phyloP scores from a whole-genome alignment of 768 basidiomycete genomes.

The Pisolithus sp. region DNA sequence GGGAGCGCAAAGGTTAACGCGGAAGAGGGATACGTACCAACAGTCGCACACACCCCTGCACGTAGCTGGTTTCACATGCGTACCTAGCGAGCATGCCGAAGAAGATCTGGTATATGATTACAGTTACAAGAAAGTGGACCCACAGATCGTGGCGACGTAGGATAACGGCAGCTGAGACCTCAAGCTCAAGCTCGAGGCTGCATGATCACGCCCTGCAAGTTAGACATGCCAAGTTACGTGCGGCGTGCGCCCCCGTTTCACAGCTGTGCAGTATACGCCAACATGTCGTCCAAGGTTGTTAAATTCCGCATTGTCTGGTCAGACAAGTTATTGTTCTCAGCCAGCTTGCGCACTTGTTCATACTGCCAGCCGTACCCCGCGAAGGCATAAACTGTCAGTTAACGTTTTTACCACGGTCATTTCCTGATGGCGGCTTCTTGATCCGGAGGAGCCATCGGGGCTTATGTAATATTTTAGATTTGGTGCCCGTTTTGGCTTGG shows the following conservation, averaged over 20 bases:
- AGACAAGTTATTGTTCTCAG: slow-evolving; percentile 6
- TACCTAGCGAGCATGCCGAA: too few relatives aligned
- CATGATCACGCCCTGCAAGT: too few relatives aligned
- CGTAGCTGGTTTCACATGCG: too few relatives aligned
- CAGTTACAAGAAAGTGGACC: too few relatives aligned
- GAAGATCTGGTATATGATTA: too few relatives aligned
- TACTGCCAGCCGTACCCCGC: slow-evolving; percentile 15
- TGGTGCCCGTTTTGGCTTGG: background rate
- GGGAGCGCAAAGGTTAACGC: too few relatives aligned
- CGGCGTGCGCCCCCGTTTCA: background rate
- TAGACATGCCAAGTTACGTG: background rate
- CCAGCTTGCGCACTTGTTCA: background rate
- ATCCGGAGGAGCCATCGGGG: background rate
- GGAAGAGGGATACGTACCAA: too few relatives aligned
- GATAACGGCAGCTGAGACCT: background rate
- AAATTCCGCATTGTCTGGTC: slow-evolving; percentile 1
- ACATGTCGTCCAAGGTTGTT: background rate
- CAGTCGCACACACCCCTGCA: too few relatives aligned
- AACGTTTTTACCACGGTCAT: slow-evolving; percentile 8
- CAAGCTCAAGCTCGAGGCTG: too few relatives aligned
- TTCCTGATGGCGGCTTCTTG: slow-evolving; percentile 1
- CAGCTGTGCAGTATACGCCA: background rate
- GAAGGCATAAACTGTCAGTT: slow-evolving; percentile 22
- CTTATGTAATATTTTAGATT: background rate
- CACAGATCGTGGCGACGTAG: background rate